These are phyloP conservation scores for Sugiyamaella neomexicana DNA, from an alignment of 1,139 yeast species.

Conservation along the genomic window DNA sequence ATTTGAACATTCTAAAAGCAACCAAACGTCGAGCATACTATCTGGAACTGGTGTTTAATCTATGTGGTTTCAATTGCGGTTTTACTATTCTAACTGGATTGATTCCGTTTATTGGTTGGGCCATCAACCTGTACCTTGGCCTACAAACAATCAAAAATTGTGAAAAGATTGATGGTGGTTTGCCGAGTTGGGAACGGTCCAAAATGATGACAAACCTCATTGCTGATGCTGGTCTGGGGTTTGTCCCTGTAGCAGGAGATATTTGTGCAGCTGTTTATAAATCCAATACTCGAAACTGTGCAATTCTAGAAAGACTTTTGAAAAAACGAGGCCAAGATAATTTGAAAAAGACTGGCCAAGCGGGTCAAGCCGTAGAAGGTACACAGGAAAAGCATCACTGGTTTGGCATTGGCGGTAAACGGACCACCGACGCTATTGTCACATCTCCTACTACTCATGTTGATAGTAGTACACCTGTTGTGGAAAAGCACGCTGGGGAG, in stretches of 20 bases:
- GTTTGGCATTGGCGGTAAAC: background rate
- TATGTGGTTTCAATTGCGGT: constrained; percentile 68
- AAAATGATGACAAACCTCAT: constrained; percentile 61
- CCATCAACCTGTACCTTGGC: constrained; percentile 53
- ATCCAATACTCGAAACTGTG: constrained; percentile 71
- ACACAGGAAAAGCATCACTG: constrained; percentile 2
- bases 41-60: constrained; percentile 59
- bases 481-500: too few relatives aligned
- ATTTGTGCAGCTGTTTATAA: constrained; percentile 66
- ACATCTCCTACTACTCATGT: background rate
- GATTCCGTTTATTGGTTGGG: constrained; percentile 62
- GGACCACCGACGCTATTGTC: background rate
- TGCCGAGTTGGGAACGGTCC: constrained; percentile 52
- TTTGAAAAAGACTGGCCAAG: constrained; percentile 4
- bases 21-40: constrained; percentile 61
- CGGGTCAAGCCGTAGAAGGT: background rate
- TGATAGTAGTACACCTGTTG: too few relatives aligned
- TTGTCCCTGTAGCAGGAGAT: constrained; percentile 74
- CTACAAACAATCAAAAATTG: constrained; percentile 53
- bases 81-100: constrained; percentile 73
- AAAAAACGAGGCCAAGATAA: constrained; percentile 44
- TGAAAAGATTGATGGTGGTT: constrained; percentile 59
- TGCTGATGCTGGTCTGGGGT: constrained; percentile 66
- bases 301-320: constrained; percentile 59
- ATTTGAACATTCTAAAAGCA: constrained; percentile 52